Evolutionary conservation across 164 flowering plant genomes (phyloP), one percentile per base, ranked within the genome.

Genomic region (Euptelea pleiosperma): DNA sequence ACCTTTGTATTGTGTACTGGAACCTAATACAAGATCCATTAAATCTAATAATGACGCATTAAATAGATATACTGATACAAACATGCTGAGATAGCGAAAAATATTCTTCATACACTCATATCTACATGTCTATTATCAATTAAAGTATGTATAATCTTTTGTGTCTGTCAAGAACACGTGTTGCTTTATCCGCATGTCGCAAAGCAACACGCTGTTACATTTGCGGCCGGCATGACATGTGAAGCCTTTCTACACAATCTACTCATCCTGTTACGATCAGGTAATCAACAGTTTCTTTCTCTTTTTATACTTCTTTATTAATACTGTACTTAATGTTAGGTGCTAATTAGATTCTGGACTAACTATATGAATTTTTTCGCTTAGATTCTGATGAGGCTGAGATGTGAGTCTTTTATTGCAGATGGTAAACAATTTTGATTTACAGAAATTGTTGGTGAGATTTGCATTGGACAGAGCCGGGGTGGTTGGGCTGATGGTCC

Each of bases 401-500:
- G 19, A 25, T 22, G 18, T 33, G n/a, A n/a, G 42, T 36, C 25
- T 31, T 57, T 43, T 18, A 15, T 48, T 31, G 31, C 79, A 91
- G 96, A 96, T 92, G 19, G 78, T 93, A 40, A 96, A 89, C 58
- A 97, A 93, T 61, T 97, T 93, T 8, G 98, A 93, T 74, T 50
- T 93, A 64, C 98, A 93, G 64, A 93, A 93, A 70, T 50, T 93
- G 50, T 97, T 97, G 0, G 98, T 93, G 75, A 80, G 97, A 64
- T 93, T 93, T 67, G 98, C 98, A 5, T 73, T 93, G 92, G 97
- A 93, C 71, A 77, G 98, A 71, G 98, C 98, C 9, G 98, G 98
- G 12, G 73, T 93, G 18, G 98, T 93, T 39, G 97, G 98, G 88
- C 98, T 12, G 98, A 93, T 75, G 98, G 98, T 35, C 97, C 98